Conservation (phyloP, 2,329 filamentous ascomycete genomes). For the Bertia moriformis region DNA sequence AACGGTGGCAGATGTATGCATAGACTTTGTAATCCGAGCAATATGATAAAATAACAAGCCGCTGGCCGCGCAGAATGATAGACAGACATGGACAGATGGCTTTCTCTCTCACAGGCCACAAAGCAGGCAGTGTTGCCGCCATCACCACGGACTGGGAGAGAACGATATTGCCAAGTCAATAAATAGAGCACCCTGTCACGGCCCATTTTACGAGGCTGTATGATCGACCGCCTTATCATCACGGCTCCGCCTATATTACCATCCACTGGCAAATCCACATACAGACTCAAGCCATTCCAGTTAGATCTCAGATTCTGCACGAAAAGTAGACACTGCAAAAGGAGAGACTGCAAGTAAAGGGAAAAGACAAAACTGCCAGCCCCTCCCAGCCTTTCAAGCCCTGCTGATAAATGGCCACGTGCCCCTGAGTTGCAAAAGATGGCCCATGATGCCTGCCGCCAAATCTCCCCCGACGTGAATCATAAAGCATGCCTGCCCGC, state of each 20-base stretch:
- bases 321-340: too few species aligned
- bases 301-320: too few species aligned
- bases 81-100: conserved; percentile 82
- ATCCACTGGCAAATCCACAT: too few species aligned
- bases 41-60: too few species aligned
- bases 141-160: conserved; percentile 70
- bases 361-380: conserved; percentile 73
- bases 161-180: conserved; percentile 73
- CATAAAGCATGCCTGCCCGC: background rate
- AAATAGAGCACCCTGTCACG: conserved; percentile 56
- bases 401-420: conserved; percentile 75
- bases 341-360: conserved; percentile 62
- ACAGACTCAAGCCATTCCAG: too few species aligned
- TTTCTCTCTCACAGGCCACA: conserved; percentile 86
- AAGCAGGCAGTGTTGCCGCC: conserved; percentile 76
- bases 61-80: too few species aligned
- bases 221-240: conserved; percentile 43
- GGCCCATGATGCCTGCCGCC: too few species aligned
- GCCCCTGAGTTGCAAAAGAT: too few species aligned
- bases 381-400: conserved; percentile 61
- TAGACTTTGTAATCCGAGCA: conserved; percentile 90
- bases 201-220: too few species aligned
- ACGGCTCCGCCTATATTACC: conserved; percentile 54
- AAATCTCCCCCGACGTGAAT: conserved; percentile 1
- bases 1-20: conserved; percentile 86